Evolutionary conservation across 352 stramenopile species (phyloP).

Genomic region (Plasmopara muralis): DNA sequence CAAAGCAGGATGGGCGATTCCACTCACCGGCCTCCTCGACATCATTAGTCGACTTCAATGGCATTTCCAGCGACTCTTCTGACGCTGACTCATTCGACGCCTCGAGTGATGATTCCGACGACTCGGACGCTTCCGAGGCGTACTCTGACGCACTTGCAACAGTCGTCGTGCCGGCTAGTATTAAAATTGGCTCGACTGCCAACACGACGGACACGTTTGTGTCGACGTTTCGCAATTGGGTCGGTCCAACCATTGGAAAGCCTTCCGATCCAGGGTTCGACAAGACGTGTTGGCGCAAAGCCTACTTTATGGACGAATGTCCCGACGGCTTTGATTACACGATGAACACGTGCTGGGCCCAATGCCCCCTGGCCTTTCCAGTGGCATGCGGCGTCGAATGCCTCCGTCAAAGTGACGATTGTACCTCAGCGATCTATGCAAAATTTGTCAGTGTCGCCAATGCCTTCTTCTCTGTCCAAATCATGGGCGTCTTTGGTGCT

Average conservation of each 20-base stretch:
- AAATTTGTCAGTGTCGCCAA: conserved; percentile 33
- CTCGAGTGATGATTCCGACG: conserved; percentile 3
- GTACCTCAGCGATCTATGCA: conserved; percentile 18
- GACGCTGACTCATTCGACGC: background rate
- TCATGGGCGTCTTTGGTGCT: conserved; percentile 25
- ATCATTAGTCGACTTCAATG: background rate
- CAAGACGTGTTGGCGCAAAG: conserved; percentile 23
- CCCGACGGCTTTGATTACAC: conserved; percentile 29
- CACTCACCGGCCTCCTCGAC: background rate
- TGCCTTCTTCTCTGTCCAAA: conserved; percentile 26
- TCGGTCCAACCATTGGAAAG: conserved; percentile 21
- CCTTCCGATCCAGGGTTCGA: conserved; percentile 19
- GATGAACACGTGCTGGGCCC: conserved; percentile 35
- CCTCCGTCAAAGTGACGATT: conserved; percentile 34
- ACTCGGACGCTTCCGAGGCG: conserved; percentile 7
- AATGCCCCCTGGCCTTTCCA: conserved; percentile 43
- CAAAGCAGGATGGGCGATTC: conserved; percentile 1
- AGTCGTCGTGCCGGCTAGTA: conserved; percentile 5
- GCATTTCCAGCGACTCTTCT: conserved; percentile 2
- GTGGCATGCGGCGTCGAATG: conserved; percentile 48
- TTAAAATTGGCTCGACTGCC: conserved; percentile 11
- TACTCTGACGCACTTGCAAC: conserved; percentile 8
- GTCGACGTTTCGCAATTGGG: conserved; percentile 23
- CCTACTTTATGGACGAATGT: conserved; percentile 23
- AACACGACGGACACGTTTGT: conserved; percentile 22